Conservation (phyloP, 148 eudicot species). For the Rhododendron simsii region DNA sequence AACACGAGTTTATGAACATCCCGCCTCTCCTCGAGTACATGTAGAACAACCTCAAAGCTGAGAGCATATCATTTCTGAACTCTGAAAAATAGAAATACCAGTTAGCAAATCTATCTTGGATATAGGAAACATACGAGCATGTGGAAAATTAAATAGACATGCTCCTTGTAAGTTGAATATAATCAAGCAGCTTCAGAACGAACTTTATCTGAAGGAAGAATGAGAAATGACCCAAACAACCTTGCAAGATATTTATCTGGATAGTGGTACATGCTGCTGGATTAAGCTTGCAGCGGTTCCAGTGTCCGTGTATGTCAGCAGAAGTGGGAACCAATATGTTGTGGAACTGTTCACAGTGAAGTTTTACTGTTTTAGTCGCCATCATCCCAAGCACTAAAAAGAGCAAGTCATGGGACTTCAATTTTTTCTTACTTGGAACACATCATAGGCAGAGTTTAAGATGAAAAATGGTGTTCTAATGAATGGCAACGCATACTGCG, state of each 20-base stretch:
- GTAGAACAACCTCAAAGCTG: slow-evolving; percentile 48
- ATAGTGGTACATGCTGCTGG: slow-evolving; percentile 41
- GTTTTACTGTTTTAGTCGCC: neutral
- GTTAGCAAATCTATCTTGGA: neutral
- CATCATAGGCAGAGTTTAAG: slow-evolving; percentile 88
- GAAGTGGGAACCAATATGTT: slow-evolving; percentile 77
- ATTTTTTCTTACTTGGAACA: slow-evolving; percentile 64
- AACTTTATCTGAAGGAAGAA: neutral
- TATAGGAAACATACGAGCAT: neutral
- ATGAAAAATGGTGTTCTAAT: slow-evolving; percentile 72
- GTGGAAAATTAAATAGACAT: neutral
- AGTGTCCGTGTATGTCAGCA: slow-evolving; percentile 58
- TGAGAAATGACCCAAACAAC: slow-evolving; percentile 24
- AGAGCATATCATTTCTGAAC: slow-evolving; percentile 65
- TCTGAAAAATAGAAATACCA: slow-evolving; percentile 28
- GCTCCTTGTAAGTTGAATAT: neutral
- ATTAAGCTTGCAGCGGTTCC: slow-evolving; percentile 69
- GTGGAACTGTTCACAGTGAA: slow-evolving; percentile 47
- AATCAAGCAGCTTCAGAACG: neutral
- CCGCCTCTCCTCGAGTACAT: slow-evolving; percentile 60
- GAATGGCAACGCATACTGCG: slow-evolving; percentile 67
- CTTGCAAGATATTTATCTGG: slow-evolving; percentile 68
- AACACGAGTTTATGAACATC: slow-evolving; percentile 87
- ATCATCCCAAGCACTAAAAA: neutral
- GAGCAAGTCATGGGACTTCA: neutral